Evolutionary conservation across 1,284 basidiomycete genomes (phyloP).

Genomic region (Ustilago shanxiensis): DNA sequence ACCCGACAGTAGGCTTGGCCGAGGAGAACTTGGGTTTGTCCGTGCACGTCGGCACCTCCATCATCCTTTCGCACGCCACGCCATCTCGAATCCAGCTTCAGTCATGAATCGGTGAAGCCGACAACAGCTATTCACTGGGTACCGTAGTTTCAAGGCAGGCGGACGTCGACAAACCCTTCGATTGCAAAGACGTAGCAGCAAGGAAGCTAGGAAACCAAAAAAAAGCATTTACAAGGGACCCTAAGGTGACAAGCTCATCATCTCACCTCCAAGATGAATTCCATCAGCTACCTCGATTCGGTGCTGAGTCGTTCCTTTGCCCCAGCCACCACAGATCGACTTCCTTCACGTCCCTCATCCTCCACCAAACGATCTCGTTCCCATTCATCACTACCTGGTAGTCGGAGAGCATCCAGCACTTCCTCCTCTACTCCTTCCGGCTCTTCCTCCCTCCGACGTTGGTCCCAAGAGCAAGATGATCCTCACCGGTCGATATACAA

Average conservation of each 20-base stretch:
- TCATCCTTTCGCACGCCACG: neutral
- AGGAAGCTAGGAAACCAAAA: neutral
- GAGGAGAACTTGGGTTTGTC: too few species aligned
- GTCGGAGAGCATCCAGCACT: conserved; percentile 37
- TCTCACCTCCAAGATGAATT: conserved; percentile 50
- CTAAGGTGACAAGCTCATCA: neutral
- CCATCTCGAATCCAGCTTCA: neutral
- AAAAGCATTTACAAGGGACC: neutral
- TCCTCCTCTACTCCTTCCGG: conserved; percentile 18
- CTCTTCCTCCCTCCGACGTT: conserved; percentile 40
- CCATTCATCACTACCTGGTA: conserved; percentile 44
- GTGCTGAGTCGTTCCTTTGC: conserved; percentile 58
- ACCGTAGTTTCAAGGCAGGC: too few species aligned
- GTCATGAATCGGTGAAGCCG: conserved; percentile 27
- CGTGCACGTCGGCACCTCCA: neutral
- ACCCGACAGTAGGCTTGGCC: neutral
- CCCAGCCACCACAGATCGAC: conserved; percentile 20
- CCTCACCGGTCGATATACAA: conserved; percentile 20
- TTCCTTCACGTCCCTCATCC: conserved; percentile 18
- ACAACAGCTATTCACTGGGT: too few species aligned
- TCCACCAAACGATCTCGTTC: conserved; percentile 40
- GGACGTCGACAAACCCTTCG: too few species aligned
- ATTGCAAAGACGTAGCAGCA: too few species aligned
- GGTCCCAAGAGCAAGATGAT: conserved; percentile 45
- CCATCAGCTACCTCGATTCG: conserved; percentile 63